A percentile compares a stretch with the other conserved stretches of the same genome.
Evolutionary conservation across 2,329 filamentous ascomycete genomes (phyloP).

Genomic region (Aspergillus tamarii): DNA sequence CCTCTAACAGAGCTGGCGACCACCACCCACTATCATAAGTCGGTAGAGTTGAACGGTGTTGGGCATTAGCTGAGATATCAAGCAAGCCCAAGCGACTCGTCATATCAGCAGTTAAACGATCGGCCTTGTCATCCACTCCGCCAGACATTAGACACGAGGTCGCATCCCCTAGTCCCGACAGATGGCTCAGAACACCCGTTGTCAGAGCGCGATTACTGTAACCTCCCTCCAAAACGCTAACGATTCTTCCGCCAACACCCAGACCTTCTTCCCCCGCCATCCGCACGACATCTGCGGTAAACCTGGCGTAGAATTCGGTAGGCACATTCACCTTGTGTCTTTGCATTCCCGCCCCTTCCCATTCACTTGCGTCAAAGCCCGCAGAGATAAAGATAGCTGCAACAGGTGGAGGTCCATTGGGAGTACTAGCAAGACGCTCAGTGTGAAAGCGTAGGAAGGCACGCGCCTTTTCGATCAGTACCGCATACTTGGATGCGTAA

Average conservation of each 20-base stretch:
- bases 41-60: slow-evolving; percentile 8
- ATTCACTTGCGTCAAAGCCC: slow-evolving; percentile 95
- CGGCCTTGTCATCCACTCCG: slow-evolving; percentile 26
- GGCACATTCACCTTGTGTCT: slow-evolving; percentile 94
- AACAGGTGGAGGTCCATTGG: slow-evolving; percentile 67
- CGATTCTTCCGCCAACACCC: slow-evolving; percentile 77
- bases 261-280: slow-evolving; percentile 79
- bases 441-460: slow-evolving; percentile 76
- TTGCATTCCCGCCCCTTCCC: slow-evolving; percentile 92
- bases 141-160: slow-evolving; percentile 46
- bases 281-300: slow-evolving; percentile 81
- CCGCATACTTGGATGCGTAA: slow-evolving; percentile 76
- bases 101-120: slow-evolving; percentile 62
- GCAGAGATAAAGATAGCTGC: slow-evolving; percentile 93
- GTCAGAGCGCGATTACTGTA: slow-evolving; percentile 91
- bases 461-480: slow-evolving; percentile 80
- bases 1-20: slow-evolving; percentile 66
- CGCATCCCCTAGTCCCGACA: slow-evolving; percentile 68
- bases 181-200: slow-evolving; percentile 86
- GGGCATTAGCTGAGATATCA: slow-evolving; percentile 14
- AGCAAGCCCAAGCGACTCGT: slow-evolving; percentile 43
- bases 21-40: slow-evolving; percentile 74
- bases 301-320: slow-evolving; percentile 91
- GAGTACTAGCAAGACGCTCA: slow-evolving; percentile 60
- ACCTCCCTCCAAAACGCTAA: slow-evolving; percentile 93